These are phyloP conservation scores for Penicillium nordicum DNA, from an alignment of 2,329 filamentous ascomycete species.

Conservation along the genomic window DNA sequence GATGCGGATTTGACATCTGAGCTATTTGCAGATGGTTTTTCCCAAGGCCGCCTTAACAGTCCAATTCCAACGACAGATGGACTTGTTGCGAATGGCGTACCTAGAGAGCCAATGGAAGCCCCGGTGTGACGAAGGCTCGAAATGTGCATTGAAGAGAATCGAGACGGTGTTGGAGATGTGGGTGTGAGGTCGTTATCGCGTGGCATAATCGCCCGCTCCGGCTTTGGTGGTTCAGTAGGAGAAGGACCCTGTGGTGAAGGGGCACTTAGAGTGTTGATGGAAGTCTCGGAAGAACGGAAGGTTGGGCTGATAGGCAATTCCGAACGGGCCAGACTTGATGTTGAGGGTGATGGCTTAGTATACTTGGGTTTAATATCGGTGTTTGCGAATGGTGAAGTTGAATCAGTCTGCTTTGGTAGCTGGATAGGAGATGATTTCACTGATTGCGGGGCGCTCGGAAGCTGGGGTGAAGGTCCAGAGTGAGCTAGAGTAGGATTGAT, in stretches of 20 bases:
- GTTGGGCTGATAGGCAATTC: conserved; percentile 15
- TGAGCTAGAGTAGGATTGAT: conserved; percentile 30
- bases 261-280: background rate
- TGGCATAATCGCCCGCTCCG: background rate
- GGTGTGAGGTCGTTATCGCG: background rate
- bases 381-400: background rate
- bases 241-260: background rate
- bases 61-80: conserved; percentile 3
- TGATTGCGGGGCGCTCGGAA: background rate
- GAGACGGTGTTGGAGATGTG: background rate
- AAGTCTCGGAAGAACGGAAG: background rate
- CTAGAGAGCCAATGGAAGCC: background rate
- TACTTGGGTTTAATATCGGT: background rate
- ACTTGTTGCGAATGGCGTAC: background rate
- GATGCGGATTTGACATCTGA: background rate
- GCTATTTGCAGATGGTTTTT: background rate
- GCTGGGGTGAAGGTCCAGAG: background rate
- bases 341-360: conserved; percentile 1
- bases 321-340: conserved; percentile 9
- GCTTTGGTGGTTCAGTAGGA: background rate
- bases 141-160: conserved; percentile 1
- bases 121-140: background rate
- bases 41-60: background rate
- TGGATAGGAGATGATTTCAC: background rate
- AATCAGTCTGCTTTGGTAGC: background rate